Evolutionary conservation across 495 filamentous ascomycete genomes (phyloP).

Genomic region (Tuber borchii): DNA sequence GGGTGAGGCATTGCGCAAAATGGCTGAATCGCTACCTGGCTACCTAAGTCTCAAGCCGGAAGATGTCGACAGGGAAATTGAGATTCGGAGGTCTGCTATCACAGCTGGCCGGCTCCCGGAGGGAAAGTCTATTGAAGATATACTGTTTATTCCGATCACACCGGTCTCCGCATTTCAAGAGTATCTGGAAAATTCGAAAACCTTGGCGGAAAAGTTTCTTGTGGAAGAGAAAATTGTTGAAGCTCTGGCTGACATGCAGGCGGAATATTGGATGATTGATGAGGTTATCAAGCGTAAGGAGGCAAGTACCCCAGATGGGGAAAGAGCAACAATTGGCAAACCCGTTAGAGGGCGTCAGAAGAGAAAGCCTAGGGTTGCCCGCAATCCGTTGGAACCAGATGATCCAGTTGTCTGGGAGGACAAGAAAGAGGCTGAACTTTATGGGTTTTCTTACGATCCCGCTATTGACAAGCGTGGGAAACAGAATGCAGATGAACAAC

Average conservation of each 20-base stretch:
- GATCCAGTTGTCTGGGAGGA: conserved; percentile 37
- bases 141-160: conserved; percentile 29
- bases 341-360: conserved; percentile 20
- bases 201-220: conserved; percentile 25
- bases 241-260: conserved; percentile 33
- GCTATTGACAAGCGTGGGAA: conserved; percentile 37
- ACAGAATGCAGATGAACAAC: conserved; percentile 36
- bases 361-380: conserved; percentile 18
- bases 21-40: conserved; percentile 16
- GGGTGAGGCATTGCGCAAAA: conserved; percentile 9
- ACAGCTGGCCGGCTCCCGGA: conserved; percentile 21
- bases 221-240: conserved; percentile 36
- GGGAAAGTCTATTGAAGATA: conserved; percentile 14
- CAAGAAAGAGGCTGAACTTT: conserved; percentile 40
- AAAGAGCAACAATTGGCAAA: conserved; percentile 10
- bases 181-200: conserved; percentile 24
- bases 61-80: conserved; percentile 27
- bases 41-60: conserved; percentile 21
- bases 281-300: conserved; percentile 32
- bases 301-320: conserved; percentile 18
- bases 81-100: conserved; percentile 21
- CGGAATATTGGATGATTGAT: conserved; percentile 29
- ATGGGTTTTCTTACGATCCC: conserved; percentile 37
- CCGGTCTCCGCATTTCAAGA: conserved; percentile 30
- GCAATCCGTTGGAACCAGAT: conserved; percentile 33